Conservation (phyloP, 2,329 filamentous ascomycete species). For the Aspergillus sp. region DNA sequence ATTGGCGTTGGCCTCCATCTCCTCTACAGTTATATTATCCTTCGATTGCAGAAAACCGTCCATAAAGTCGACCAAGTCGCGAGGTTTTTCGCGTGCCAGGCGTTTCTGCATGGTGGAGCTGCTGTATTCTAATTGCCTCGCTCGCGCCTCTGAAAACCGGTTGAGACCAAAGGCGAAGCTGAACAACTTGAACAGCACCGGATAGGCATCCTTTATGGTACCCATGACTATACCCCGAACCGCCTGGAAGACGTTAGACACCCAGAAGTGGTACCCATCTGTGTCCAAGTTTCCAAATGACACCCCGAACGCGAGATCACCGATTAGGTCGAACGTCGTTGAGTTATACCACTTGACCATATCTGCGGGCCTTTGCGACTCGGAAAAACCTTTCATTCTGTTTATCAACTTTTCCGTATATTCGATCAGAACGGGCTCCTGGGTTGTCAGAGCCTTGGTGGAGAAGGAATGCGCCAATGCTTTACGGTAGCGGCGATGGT, state of each 20-base stretch:
- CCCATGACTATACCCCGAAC: neutral
- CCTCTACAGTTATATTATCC: slow-evolving; percentile 13
- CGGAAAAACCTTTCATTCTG: slow-evolving; percentile 10
- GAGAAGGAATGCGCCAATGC: slow-evolving; percentile 35
- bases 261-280: slow-evolving; percentile 15
- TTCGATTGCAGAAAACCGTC: slow-evolving; percentile 11
- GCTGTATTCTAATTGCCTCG: slow-evolving; percentile 1
- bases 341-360: slow-evolving; percentile 21
- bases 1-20: slow-evolving; percentile 30
- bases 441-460: slow-evolving; percentile 31
- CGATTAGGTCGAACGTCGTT: slow-evolving; percentile 21
- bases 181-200: neutral
- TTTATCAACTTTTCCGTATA: slow-evolving; percentile 26
- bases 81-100: neutral
- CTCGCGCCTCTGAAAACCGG: neutral
- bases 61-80: slow-evolving; percentile 9
- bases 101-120: slow-evolving; percentile 2
- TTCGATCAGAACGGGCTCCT: slow-evolving; percentile 25
- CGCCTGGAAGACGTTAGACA: slow-evolving; percentile 13
- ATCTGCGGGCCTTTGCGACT: slow-evolving; percentile 7
- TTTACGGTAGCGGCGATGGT: slow-evolving; percentile 21
- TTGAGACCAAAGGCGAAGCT: neutral
- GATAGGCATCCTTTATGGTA: slow-evolving; percentile 1
- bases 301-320: slow-evolving; percentile 19
- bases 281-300: slow-evolving; percentile 17